Conservation (phyloP, 1,139 yeast species). For the Lodderomyces pseudojiufengensis region DNA sequence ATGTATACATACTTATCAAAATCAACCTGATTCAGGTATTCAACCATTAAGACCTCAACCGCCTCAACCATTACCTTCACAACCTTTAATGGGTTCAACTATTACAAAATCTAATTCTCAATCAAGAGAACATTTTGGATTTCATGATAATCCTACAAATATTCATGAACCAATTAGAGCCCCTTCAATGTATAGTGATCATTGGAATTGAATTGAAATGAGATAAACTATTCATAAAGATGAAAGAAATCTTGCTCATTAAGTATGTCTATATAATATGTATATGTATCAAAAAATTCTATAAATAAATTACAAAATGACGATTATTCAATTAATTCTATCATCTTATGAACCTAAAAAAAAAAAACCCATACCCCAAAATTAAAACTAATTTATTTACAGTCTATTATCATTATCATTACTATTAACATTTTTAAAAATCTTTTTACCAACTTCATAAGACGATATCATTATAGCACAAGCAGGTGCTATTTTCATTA, state of each 20-base stretch:
- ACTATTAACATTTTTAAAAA: slow-evolving; percentile 36
- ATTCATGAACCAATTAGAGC: slow-evolving; percentile 1
- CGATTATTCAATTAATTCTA: too few species aligned
- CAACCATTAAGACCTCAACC: not conserved
- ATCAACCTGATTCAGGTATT: slow-evolving; percentile 1
- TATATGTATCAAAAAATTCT: too few species aligned
- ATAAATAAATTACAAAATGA: too few species aligned
- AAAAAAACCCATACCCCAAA: too few species aligned
- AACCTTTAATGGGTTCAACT: too few species aligned
- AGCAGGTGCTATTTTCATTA: slow-evolving; percentile 90
- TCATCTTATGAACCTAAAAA: too few species aligned
- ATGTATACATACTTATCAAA: slow-evolving; percentile 10
- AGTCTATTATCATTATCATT: not conserved
- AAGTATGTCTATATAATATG: too few species aligned
- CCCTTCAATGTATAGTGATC: slow-evolving; percentile 1
- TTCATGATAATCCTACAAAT: too few species aligned
- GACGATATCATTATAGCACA: slow-evolving; percentile 98
- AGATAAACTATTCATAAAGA: too few species aligned
- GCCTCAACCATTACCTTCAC: slow-evolving; percentile 4
- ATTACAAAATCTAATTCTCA: slow-evolving; percentile 2
- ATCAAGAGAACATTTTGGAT: not conserved
- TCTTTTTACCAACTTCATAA: slow-evolving; percentile 81
- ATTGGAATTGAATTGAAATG: slow-evolving; percentile 2
- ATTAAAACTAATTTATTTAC: too few species aligned
- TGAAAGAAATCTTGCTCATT: too few species aligned